phyloP scores from a whole-genome alignment of 768 basidiomycete species.

The Trametes cubensis region DNA sequence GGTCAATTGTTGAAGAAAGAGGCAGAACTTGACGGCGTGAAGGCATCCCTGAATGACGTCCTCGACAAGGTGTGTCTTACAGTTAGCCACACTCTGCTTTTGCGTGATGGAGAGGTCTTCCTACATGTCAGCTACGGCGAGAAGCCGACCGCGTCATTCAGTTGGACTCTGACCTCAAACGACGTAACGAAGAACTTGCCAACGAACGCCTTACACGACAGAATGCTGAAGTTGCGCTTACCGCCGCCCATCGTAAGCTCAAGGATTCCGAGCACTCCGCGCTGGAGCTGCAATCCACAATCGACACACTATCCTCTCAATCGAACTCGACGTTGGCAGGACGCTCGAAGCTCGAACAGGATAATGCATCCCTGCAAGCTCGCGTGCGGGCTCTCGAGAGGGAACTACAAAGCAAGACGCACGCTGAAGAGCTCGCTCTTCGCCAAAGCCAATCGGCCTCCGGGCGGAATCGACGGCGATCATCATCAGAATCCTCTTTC shows the following conservation, averaged over 20 bases:
- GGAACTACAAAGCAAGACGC: conserved; percentile 23
- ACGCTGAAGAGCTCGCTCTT: conserved; percentile 21
- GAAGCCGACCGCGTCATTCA: conserved; percentile 59
- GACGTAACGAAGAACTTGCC: conserved; percentile 57
- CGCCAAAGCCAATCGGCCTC: conserved; percentile 15
- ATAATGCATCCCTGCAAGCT: conserved; percentile 57
- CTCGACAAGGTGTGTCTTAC: conserved; percentile 38
- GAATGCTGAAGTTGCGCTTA: conserved; percentile 55
- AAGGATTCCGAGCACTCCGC: conserved; percentile 52
- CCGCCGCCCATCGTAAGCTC: conserved; percentile 50
- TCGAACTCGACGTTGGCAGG: conserved; percentile 50
- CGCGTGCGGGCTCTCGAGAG: conserved; percentile 61
- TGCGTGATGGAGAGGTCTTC: conserved; percentile 13
- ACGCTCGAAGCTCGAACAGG: conserved; percentile 52
- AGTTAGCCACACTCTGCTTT: background rate
- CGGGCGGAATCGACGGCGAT: conserved; percentile 47
- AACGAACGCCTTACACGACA: conserved; percentile 54
- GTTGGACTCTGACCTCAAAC: conserved; percentile 54
- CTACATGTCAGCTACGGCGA: conserved; percentile 47
- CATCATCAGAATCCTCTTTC: conserved; percentile 60
- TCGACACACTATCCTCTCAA: conserved; percentile 57
- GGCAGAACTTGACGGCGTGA: conserved; percentile 40
- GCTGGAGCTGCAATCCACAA: conserved; percentile 56
- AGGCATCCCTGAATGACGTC: conserved; percentile 38
- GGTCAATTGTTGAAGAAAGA: conserved; percentile 41